phyloP scores from a whole-genome alignment of 1,284 basidiomycete genomes.

The Athelia sp. region DNA sequence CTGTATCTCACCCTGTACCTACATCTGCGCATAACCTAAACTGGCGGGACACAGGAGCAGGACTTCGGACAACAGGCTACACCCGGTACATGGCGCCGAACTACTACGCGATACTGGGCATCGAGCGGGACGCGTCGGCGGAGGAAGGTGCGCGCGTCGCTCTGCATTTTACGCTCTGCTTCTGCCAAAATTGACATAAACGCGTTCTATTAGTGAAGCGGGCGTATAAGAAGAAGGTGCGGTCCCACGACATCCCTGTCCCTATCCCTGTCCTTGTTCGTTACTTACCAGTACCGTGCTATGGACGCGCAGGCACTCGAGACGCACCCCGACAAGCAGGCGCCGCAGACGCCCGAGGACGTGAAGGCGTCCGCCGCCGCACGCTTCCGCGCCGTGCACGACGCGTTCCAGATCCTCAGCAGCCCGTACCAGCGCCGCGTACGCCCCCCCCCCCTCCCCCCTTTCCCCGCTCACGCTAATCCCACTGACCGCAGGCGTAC shows the following conservation, averaged over 20 bases:
- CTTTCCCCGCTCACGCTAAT: neutral
- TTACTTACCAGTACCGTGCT: no score
- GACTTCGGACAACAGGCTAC: no score
- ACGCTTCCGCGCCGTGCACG: conserved; percentile 44
- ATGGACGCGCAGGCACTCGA: conserved; percentile 47
- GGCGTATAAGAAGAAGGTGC: conserved; percentile 50
- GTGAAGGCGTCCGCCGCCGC: conserved; percentile 46
- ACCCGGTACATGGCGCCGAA: conserved; percentile 7
- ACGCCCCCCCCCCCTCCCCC: conserved; percentile 15
- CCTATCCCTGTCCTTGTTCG: neutral
- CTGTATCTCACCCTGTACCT: no score
- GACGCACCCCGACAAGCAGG: conserved; percentile 64
- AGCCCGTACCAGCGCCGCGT: conserved; percentile 58
- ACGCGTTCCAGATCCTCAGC: conserved; percentile 50
- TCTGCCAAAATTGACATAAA: neutral
- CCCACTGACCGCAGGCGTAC: conserved; percentile 43
- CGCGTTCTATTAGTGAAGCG: conserved; percentile 43
- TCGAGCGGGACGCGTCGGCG: conserved; percentile 9
- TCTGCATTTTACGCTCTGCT: neutral
- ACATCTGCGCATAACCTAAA: no score
- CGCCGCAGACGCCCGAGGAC: conserved; percentile 35
- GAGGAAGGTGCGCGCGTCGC: conserved; percentile 28
- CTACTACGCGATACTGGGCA: conserved; percentile 10
- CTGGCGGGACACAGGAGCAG: no score
- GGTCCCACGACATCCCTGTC: no score